Percentiles rank a stretch among this genome's conserved stretches.
These are phyloP conservation scores for Xylaria palmicola DNA, from an alignment of 495 filamentous ascomycete species.

Conservation along the genomic window DNA sequence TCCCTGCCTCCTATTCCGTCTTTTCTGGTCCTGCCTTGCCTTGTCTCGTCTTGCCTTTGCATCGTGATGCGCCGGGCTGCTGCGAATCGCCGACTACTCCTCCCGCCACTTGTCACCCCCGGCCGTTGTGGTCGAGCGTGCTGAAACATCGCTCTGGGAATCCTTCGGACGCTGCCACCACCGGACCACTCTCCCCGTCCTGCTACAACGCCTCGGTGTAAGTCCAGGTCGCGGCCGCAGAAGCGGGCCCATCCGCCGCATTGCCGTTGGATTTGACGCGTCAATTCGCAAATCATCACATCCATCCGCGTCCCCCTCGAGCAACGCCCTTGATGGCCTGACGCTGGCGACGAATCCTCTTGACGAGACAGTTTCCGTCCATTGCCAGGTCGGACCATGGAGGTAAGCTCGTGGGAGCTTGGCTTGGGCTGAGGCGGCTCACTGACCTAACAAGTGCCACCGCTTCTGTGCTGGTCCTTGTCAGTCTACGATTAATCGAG, in stretches of 20 bases:
- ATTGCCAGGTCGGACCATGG: neutral
- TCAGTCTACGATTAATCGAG: neutral
- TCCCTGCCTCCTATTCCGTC: neutral
- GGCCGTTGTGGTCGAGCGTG: neutral
- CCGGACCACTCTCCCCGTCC: slow-evolving; percentile 2
- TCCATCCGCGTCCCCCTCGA: neutral
- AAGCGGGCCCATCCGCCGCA: slow-evolving; percentile 4
- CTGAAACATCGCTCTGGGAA: neutral
- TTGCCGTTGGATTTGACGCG: slow-evolving; percentile 4
- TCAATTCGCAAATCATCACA: neutral
- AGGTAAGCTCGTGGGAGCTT: slow-evolving; percentile 2
- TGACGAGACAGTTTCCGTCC: neutral
- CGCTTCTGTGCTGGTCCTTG: neutral
- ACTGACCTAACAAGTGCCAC: neutral
- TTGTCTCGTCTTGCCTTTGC: neutral
- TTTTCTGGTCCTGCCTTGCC: neutral
- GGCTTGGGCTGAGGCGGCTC: slow-evolving; percentile 12
- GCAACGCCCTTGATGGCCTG: neutral
- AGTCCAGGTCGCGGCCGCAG: neutral
- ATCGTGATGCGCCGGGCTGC: neutral
- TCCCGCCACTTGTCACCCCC: neutral
- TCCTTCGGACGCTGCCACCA: neutral
- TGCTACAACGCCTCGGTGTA: neutral
- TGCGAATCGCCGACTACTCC: neutral
- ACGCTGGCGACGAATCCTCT: neutral